Base-by-base conservation (phyloP, 2,329 filamentous ascomycete genomes). In the Metarhizium anisopliae region DNA sequence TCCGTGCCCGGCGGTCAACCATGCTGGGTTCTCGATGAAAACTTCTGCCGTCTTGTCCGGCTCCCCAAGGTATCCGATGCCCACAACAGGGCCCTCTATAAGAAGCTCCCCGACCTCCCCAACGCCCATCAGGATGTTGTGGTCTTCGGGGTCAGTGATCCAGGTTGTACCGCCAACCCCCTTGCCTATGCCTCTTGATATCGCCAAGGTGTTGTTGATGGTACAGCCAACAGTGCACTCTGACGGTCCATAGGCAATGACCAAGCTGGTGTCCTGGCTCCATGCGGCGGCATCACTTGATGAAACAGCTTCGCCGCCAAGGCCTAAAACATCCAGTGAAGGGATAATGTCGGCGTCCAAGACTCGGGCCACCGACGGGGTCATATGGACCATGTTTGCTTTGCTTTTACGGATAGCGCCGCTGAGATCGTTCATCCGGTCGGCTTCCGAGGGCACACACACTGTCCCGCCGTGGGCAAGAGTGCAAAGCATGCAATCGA, bases 1-100 rank as follows among this genome's bases (percentile, higher is more conserved):
- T 2, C 66, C 67, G 25, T 70, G 64, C 6, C 77, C 76, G 0
- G 66, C 65, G 3, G 71, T 65, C 62, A 80, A 70, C 78, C 81
- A 86, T 0, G 65, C 65, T 0, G 80, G 82, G 54, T 82, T 72
- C 10, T 74, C 68, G 50, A 87, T 77, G 58, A 87, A 87, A 0
- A 75, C 76, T 29, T 76, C 74, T 2, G 73, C 73, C 0, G 84
- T 86, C 67, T 83, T 84, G 45, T 75, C 4, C 16, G 43, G 16
- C 2, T 53, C 47, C 2, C 38, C 30, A 4, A 50, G 10, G 32
- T 56, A 56, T n/a, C 55, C 55, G 7, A 14, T 7, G 5, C 35
- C 51, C 2, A 56, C 45, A 7, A 53, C 14, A 2, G 55, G 51
- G 14, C 55, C 55, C 29, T 56, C 55, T 13, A 56, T 45, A 3